Base-by-base conservation (phyloP, 495 filamentous ascomycete species). In the Talaromyces wortmannii region DNA sequence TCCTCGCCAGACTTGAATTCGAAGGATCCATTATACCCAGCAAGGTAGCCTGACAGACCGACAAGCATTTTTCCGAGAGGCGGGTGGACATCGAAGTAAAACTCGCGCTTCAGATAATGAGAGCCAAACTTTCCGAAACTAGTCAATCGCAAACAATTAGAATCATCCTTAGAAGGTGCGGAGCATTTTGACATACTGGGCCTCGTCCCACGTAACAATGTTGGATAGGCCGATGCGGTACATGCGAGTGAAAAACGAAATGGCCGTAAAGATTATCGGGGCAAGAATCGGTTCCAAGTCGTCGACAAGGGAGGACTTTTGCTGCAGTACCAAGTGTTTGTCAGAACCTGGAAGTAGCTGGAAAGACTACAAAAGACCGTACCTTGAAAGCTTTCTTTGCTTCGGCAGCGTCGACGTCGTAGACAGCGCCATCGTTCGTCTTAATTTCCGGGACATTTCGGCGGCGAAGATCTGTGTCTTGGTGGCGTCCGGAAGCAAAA, bases 81-180 rank as follows among this genome's bases (percentile, higher is more conserved):
- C 52, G 94, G 94, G 68, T 98, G 89, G 33, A 97, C 94, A 79
- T 98, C 94, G 74, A 98, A 98, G 82, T 97, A 98, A 77, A 97
- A 95, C 72, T 97, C 95, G 62, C 92, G 89, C 64, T 98, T 97
- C 55, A 98, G 81, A 66, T 98, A 98, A 71, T 98, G 92, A 61
- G 92, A 97, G 57, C 94, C 94, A 71, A 98, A 98, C 72, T 98
- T 98, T 62, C 94, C 94, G 72, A 98, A 98, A 70, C 91, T 96
- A 61, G 48, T 59, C 45, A 49, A 56, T 42, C 29, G 48, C 53
- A 59, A 66, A 71, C 61, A 70, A 60, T 44, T n/a, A 50, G 31
- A 23, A 48, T 29, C 16, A 36, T 18, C 17, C 6, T 17, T 12
- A 15, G 18, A 47, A 16, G 55, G 40, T 17, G 55, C 48, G 55